These are phyloP conservation scores for Xylaria multiplex DNA, from an alignment of 2,329 filamentous ascomycete genomes.

Conservation along the genomic window DNA sequence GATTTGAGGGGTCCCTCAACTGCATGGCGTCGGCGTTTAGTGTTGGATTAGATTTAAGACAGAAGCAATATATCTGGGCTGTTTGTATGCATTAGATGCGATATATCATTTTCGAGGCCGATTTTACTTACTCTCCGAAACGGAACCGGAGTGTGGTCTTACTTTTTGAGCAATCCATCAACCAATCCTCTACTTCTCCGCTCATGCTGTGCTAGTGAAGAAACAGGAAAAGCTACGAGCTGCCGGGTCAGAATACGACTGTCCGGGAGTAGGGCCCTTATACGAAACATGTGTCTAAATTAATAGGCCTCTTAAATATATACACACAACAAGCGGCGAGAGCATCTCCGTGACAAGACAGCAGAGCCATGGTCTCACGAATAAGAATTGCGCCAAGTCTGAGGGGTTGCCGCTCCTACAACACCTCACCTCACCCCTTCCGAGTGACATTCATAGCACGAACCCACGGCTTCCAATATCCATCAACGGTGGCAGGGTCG, in stretches of 20 bases:
- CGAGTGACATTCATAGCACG: slow-evolving; percentile 52
- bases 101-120: slow-evolving; percentile 13
- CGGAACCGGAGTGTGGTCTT: background rate
- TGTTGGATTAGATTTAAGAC: slow-evolving; percentile 35
- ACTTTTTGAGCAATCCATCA: no score
- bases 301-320: background rate
- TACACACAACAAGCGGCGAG: background rate
- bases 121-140: background rate
- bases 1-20: slow-evolving; percentile 17
- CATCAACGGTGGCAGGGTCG: slow-evolving; percentile 56
- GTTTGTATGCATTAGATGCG: slow-evolving; percentile 17
- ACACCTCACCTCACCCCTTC: slow-evolving; percentile 20
- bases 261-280: no score
- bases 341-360: no score
- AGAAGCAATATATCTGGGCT: slow-evolving; percentile 22
- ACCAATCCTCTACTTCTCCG: no score
- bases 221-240: no score
- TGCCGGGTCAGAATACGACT: no score
- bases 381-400: background rate
- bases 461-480: slow-evolving; percentile 63
- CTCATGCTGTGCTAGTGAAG: no score
- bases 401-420: background rate
- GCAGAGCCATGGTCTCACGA: no score
- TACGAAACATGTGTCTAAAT: background rate
- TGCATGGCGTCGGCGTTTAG: slow-evolving; percentile 45